Percentiles rank a stretch among this genome's conserved stretches.
phyloP scores from a whole-genome alignment of 1,139 yeast genomes.

The Spencermartinsiella ligniputridi region DNA sequence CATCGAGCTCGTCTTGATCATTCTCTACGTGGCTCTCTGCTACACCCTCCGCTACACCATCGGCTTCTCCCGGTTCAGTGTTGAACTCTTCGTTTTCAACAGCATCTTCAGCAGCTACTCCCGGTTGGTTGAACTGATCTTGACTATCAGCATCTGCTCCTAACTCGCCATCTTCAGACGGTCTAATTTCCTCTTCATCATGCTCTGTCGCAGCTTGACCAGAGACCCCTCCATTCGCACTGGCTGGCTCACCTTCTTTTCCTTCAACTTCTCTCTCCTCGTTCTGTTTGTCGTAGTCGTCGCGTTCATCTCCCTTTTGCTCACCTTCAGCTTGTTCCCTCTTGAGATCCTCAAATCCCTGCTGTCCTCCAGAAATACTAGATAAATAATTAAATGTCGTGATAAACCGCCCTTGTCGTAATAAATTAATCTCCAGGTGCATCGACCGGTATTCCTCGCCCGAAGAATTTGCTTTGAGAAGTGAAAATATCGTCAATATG shows the following conservation, averaged over 20 bases:
- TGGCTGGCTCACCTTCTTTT: neutral
- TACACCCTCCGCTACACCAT: too few relatives aligned
- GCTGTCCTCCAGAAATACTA: neutral
- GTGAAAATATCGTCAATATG: neutral
- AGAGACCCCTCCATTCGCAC: neutral
- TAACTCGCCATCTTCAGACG: neutral
- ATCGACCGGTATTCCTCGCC: neutral
- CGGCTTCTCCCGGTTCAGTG: too few relatives aligned
- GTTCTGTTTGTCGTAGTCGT: neutral
- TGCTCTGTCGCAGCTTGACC: neutral
- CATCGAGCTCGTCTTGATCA: too few relatives aligned
- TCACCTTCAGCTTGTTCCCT: neutral
- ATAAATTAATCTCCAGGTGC: neutral
- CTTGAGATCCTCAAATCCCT: conserved; percentile 1
- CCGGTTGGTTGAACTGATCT: too few relatives aligned
- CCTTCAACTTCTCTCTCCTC: neutral
- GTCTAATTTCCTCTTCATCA: too few relatives aligned
- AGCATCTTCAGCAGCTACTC: neutral
- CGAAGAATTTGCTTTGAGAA: conserved; percentile 2
- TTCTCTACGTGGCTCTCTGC: too few relatives aligned
- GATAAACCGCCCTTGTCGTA: neutral
- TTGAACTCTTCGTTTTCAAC: too few relatives aligned
- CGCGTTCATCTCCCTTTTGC: neutral
- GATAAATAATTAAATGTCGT: conserved; percentile 4
- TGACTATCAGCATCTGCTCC: neutral